Percentiles rank a stretch among this genome's conserved stretches.
Evolutionary conservation across 2,329 filamentous ascomycete species (phyloP).

Genomic region (Rhynchosporium secalis): DNA sequence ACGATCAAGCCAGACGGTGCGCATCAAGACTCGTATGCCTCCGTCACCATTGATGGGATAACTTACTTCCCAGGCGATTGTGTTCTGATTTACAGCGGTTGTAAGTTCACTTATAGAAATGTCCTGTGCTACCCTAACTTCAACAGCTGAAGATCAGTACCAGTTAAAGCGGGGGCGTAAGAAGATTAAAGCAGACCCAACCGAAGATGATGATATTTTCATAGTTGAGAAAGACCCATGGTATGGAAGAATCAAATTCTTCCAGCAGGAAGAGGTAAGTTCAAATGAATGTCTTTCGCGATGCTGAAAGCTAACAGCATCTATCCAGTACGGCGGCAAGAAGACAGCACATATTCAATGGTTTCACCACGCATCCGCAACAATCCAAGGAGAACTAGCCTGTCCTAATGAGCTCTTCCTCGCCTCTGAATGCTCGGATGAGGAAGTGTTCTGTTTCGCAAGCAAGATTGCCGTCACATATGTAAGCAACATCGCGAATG

Average conservation of each 20-base stretch:
- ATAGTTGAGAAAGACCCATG: neutral
- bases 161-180: neutral
- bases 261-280: slow-evolving; percentile 3
- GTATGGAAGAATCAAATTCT: neutral
- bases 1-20: neutral
- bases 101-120: neutral
- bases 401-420: slow-evolving; percentile 27
- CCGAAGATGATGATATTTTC: neutral
- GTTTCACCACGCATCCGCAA: slow-evolving; percentile 25
- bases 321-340: neutral
- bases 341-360: slow-evolving; percentile 25
- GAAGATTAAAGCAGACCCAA: neutral
- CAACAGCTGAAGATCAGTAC: neutral
- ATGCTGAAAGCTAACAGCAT: neutral
- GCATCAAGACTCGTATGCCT: neutral
- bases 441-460: slow-evolving; percentile 11
- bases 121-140: neutral
- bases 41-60: neutral
- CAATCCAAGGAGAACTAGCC: slow-evolving; percentile 22
- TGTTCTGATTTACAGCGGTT: neutral
- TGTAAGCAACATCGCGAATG: neutral
- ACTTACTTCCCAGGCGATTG: slow-evolving; percentile 1
- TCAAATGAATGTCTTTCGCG: neutral
- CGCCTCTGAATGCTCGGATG: slow-evolving; percentile 20
- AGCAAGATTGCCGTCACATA: slow-evolving; percentile 25